phyloP scores from a whole-genome alignment of 2,329 filamentous ascomycete genomes.

The Aspergillus neoniger region DNA sequence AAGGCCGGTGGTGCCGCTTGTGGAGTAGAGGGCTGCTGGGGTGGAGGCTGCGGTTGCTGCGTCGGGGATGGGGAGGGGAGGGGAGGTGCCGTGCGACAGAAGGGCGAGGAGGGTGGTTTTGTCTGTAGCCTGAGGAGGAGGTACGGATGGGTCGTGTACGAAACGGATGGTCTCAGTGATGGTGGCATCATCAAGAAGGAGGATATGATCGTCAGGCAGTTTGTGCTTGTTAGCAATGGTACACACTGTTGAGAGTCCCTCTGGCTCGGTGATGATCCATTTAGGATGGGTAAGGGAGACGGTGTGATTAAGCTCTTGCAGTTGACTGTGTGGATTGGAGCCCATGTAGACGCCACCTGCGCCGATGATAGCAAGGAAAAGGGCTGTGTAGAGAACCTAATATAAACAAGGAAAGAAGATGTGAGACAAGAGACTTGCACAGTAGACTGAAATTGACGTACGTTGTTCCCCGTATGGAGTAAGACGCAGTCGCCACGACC shows the following conservation, averaged over 20 bases:
- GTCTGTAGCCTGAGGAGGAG: background rate
- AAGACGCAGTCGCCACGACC: constrained; percentile 35
- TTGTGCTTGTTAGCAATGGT: constrained; percentile 23
- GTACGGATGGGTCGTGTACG: background rate
- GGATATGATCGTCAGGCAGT: constrained; percentile 17
- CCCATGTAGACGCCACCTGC: constrained; percentile 47
- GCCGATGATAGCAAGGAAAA: constrained; percentile 36
- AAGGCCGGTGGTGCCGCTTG: constrained; percentile 57
- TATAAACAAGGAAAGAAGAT: too few species aligned
- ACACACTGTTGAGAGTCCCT: constrained; percentile 31
- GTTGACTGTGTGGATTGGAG: constrained; percentile 46
- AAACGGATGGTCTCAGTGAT: background rate
- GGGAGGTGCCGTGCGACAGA: constrained; percentile 39
- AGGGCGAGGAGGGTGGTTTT: constrained; percentile 24
- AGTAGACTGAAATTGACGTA: constrained; percentile 15
- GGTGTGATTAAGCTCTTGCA: constrained; percentile 45
- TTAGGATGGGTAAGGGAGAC: constrained; percentile 41
- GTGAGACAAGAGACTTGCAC: background rate
- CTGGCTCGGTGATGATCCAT: constrained; percentile 41
- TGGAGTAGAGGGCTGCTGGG: constrained; percentile 50
- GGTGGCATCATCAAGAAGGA: constrained; percentile 22
- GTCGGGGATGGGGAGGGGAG: constrained; percentile 46
- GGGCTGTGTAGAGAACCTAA: constrained; percentile 24
- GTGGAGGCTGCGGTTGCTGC: constrained; percentile 44
- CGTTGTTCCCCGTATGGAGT: constrained; percentile 35